Evolutionary conservation across 306 rosid genomes (phyloP), one percentile per base, ranked within the genome.

Genomic region (Chamaecrista fasciculata): DNA sequence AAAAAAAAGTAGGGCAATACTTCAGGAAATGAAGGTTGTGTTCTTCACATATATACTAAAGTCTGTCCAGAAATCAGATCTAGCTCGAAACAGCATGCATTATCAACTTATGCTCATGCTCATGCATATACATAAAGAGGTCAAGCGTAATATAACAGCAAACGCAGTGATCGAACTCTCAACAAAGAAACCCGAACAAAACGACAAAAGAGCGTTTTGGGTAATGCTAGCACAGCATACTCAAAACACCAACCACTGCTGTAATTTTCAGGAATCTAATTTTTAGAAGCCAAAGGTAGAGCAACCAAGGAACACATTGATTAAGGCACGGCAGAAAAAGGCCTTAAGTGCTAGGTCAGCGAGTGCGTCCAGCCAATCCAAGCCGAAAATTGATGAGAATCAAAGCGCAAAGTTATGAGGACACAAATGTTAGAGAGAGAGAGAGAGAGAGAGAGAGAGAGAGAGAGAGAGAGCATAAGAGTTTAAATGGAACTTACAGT

Each of bases 401-500:
- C 46, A 48, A 3, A 66, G 29, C 21, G 20, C 7, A 48, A 48
- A 18, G 0, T 10, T 1, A 19, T 2, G 26, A 67, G 49, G 60
- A 23, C 11, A 60, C 31, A 43, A 63, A n/a, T n/a, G n/a, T n/a
- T n/a, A n/a, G 1, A 31, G 37, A 16, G 55, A 65, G 21, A 23
- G 44, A 42, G 34, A 10, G 28, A n/a, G 1, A 31, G 37, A 16
- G 55, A 65, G 21, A 23, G 44, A 42, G 34, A 10, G 28, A n/a
- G 1, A 31, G 37, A 16, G 55, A 65, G 21, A 23, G 44, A 42
- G 34, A 10, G 28, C 34, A 47, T 3, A 0, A n/a, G 55, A 24
- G 16, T 59, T 48, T 15, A 64, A 6, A 16, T n/a, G 56, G 39
- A 25, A 80, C 85, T 80, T 66, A 80, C 83, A 15, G 80, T 50